Percentiles rank a stretch among this genome's conserved stretches.
Evolutionary conservation across 164 flowering plant species (phyloP).

Genomic region (Brasenia schreberi): DNA sequence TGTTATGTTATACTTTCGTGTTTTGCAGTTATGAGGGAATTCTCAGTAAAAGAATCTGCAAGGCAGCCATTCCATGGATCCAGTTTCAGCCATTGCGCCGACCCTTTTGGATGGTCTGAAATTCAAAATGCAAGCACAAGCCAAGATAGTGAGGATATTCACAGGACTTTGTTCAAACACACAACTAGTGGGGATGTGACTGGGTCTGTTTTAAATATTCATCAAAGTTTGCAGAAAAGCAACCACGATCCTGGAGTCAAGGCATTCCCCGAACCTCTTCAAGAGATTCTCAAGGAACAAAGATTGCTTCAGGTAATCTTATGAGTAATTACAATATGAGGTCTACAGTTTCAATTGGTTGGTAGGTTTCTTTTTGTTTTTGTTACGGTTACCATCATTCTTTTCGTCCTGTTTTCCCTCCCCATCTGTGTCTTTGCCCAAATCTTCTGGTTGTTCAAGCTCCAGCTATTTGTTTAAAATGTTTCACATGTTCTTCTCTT

Average conservation of each 20-base stretch:
- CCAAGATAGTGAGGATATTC: constrained; percentile 2
- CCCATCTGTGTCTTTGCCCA: neutral
- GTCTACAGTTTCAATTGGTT: neutral
- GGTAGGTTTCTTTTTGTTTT: neutral
- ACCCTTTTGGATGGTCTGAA: constrained; percentile 16
- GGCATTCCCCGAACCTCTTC: neutral
- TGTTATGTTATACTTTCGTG: too few relatives aligned
- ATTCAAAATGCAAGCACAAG: constrained; percentile 10
- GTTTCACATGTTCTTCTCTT: neutral
- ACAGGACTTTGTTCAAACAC: constrained; percentile 13
- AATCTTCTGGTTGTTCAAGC: neutral
- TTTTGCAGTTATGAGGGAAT: neutral
- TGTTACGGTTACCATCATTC: neutral
- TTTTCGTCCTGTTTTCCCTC: neutral
- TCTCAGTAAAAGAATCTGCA: neutral
- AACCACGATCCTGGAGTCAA: neutral
- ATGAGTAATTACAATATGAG: neutral
- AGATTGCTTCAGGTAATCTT: neutral
- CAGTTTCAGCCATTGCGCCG: constrained; percentile 7
- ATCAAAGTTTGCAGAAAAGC: neutral
- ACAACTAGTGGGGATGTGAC: constrained; percentile 11
- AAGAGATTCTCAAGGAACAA: neutral
- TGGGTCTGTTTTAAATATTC: neutral
- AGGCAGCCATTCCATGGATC: constrained; percentile 9
- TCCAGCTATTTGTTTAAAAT: neutral